A percentile compares a stretch with the other conserved stretches of the same genome.
Conservation (phyloP, 1,284 basidiomycete species). For the Ustilago cynodontis region DNA sequence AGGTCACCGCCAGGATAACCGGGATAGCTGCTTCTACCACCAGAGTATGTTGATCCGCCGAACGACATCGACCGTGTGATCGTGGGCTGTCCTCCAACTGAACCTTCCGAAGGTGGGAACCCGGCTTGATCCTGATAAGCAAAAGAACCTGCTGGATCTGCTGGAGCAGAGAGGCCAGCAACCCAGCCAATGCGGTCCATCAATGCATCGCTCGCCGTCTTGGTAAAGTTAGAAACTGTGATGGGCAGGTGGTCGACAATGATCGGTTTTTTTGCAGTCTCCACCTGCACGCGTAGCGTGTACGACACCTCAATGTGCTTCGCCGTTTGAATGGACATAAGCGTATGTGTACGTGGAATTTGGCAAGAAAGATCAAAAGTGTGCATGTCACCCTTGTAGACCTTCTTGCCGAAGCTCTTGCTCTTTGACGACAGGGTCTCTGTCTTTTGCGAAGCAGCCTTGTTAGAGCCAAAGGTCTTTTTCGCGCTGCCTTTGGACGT, state of each 20-base stretch:
- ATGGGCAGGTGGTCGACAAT: constrained; percentile 66
- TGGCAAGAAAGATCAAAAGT: constrained; percentile 59
- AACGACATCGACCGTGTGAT: constrained; percentile 49
- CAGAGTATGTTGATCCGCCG: constrained; percentile 33
- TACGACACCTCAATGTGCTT: constrained; percentile 69
- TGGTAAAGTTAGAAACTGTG: constrained; percentile 61
- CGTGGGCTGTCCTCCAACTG: constrained; percentile 21
- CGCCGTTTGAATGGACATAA: constrained; percentile 66
- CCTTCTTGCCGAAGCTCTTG: constrained; percentile 63
- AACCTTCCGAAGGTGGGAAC: constrained; percentile 2
- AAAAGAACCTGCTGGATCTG: not conserved
- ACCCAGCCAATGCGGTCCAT: constrained; percentile 64
- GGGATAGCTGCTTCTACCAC: constrained; percentile 27
- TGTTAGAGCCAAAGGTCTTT: constrained; percentile 44
- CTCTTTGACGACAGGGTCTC: constrained; percentile 58
- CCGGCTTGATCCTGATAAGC: constrained; percentile 3
- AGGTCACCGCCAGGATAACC: constrained; percentile 45
- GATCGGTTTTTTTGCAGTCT: constrained; percentile 63
- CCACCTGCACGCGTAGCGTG: constrained; percentile 62
- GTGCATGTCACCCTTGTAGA: constrained; percentile 65
- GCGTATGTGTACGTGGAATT: constrained; percentile 62
- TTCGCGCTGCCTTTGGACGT: constrained; percentile 59
- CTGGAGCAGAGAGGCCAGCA: constrained; percentile 54
- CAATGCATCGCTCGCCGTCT: constrained; percentile 37
- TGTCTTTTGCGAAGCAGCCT: constrained; percentile 52